Base-by-base conservation (phyloP, 169 alveolate species). In the Pseudocohnilembus persalinus region DNA sequence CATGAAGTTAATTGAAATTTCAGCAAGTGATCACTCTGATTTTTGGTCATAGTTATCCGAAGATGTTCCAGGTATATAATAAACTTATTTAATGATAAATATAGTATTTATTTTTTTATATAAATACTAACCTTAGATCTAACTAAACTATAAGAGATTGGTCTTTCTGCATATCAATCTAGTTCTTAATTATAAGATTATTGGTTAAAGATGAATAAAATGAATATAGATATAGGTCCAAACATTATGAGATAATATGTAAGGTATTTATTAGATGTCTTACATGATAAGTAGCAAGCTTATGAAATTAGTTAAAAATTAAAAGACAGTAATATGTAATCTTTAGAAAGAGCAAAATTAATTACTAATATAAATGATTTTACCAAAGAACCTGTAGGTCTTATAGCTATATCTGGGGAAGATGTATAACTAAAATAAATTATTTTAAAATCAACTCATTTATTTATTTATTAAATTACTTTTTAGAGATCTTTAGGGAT, bases 11-110 rank as follows among this genome's bases (percentile, higher is more conserved):
- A 86, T 86, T 0, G 90, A 86, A 34, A 64, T 80, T 32, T 80
- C 90, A 63, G 65, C 90, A 25, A 74, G 82, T 32, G 28, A 64
- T 26, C 90, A 86, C 33, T 79, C 80, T 15, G 90, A 86, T 24
- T 86, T 86, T 75, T 86, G 90, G 90, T 86, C 90, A 31, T 76
- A 86, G 49, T 72, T 86, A 64, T 73, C 83, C 31, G 90, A 86
- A 81, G 90, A 86, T 28, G 74, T 83, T 29, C 90, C 90, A 74
- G 90, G 68, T 49, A 49, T 49, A 49, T 11, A 49, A 49, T 49
- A 11, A 49, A 49, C 20, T 49, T 11, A 4, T 49, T 11, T 11
- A 49, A 11, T 11, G 4, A 49, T 11, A 49, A 49, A 49, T 49
- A 49, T 11, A 49, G 26, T 11, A 49, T 49, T 11, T 11, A 49